Evolutionary conservation across 148 eudicot species (phyloP).

Genomic region (Polygonum maritimum): DNA sequence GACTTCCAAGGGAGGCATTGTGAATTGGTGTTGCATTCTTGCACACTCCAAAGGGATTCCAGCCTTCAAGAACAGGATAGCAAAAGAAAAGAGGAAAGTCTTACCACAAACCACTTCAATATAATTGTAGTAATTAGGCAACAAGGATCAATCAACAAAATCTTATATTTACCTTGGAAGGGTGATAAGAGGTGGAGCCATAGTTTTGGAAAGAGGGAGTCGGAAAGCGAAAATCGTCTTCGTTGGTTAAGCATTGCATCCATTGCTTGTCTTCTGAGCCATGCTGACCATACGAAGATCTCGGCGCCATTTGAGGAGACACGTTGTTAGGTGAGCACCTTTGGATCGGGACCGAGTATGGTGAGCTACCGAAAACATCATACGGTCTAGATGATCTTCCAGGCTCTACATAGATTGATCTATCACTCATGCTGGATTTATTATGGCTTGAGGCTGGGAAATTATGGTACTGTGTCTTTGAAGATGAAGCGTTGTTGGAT

Average conservation of each 20-base stretch:
- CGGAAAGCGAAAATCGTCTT: slow-evolving; percentile 38
- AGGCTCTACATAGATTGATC: slow-evolving; percentile 25
- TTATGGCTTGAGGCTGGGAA: slow-evolving; percentile 24
- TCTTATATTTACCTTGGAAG: slow-evolving; percentile 42
- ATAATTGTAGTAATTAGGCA: no score
- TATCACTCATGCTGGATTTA: slow-evolving; percentile 33
- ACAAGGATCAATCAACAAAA: no score
- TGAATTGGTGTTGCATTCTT: slow-evolving; percentile 59
- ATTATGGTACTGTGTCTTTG: slow-evolving; percentile 14
- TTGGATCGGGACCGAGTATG: slow-evolving; percentile 25
- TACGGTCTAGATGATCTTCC: slow-evolving; percentile 30
- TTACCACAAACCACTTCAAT: no score
- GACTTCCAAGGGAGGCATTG: slow-evolving; percentile 69
- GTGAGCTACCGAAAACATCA: slow-evolving; percentile 44
- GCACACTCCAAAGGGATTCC: slow-evolving; percentile 83
- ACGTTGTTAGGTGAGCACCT: slow-evolving; percentile 24
- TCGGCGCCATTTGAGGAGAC: not conserved
- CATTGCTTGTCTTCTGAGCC: slow-evolving; percentile 44
- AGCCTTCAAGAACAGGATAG: slow-evolving; percentile 28
- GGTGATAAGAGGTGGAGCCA: slow-evolving; percentile 35
- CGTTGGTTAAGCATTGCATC: slow-evolving; percentile 68
- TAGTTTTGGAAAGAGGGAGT: slow-evolving; percentile 25
- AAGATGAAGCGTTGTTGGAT: slow-evolving; percentile 7
- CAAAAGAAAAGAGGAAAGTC: not conserved
- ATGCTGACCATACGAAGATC: not conserved